Base-by-base conservation (phyloP, 768 basidiomycete genomes). In the Pisolithus marmoratus region DNA sequence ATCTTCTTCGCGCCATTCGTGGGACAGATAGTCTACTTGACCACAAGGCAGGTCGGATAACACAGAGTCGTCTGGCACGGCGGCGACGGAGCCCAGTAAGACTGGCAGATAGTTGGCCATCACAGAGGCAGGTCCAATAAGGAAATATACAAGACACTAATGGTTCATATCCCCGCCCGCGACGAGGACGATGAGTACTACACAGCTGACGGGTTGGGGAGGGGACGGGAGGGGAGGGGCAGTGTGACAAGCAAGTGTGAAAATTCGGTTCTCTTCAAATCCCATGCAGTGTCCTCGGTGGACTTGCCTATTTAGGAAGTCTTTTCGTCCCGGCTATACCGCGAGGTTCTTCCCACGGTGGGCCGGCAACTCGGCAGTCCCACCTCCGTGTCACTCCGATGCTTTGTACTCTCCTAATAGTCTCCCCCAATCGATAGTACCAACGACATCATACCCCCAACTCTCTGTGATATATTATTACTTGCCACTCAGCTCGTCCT, bases 21-120 rank as follows among this genome's bases (percentile, higher is more conserved):
- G 94, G 38, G 90, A 94, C 60, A 99, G 86, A 71, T 99, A 99
- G 80, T 99, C 95, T 63, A 99, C 95, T 75, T 95, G 94, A 48
- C 88, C 91, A 38, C 83, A 83, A 23, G 95, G 90, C 14, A 87
- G 80, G 45, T 89, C 87, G n/a, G 84, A 83, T 50, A 96, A 74
- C 46, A 85, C 78, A 2, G 83, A 82, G 73, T 91, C 90, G 72
- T 92, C 90, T 8, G 85, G 81, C 22, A 79, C 65, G 34, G 74
- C 66, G 60, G 77, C 82, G 46, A 83, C 79, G 15, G 85, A 84
- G 49, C 82, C 77, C 49, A 87, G 77, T 15, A 86, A 76, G 61
- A 85, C 79, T 46, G 87, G 85, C 23, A 86, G 77, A 59, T 85
- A 86, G 69, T 78, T 79, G 48, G 85, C 74, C 83, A 85, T 85